These are phyloP conservation scores for Circinella minor DNA, from an alignment of 371 early-diverging fungal genomes.

Conservation along the genomic window DNA sequence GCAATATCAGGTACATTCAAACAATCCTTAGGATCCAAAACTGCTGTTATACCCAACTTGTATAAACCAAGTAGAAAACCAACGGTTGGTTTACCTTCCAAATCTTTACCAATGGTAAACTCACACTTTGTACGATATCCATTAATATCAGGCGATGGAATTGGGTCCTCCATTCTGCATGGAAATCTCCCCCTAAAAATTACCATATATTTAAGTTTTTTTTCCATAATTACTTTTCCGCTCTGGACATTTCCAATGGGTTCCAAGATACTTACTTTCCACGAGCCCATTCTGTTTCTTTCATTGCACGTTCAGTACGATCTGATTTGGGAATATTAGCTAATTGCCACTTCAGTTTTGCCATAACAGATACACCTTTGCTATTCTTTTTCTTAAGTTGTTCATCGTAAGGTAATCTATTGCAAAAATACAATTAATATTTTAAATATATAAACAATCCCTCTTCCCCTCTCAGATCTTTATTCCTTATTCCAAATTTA, in stretches of 20 bases:
- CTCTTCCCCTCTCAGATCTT: neutral
- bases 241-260: neutral
- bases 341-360: conserved; percentile 34
- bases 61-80: conserved; percentile 79
- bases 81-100: conserved; percentile 60
- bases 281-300: conserved; percentile 39
- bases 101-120: conserved; percentile 74
- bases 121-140: conserved; percentile 87
- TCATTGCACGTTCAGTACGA: conserved; percentile 19
- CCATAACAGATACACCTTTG: conserved; percentile 25
- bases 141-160: conserved; percentile 67
- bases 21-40: conserved; percentile 56
- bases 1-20: conserved; percentile 61
- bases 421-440: neutral
- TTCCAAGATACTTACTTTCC: neutral
- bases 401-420: conserved; percentile 41
- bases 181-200: neutral
- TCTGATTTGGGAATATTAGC: conserved; percentile 18
- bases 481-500: too few species aligned
- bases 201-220: neutral
- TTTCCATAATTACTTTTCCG: neutral
- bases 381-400: conserved; percentile 47
- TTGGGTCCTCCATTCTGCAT: conserved; percentile 45
- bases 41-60: conserved; percentile 62
- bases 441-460: too few species aligned